These are phyloP conservation scores for Hypoxylon sp. DNA, from an alignment of 2,329 filamentous ascomycete species.

Conservation along the genomic window DNA sequence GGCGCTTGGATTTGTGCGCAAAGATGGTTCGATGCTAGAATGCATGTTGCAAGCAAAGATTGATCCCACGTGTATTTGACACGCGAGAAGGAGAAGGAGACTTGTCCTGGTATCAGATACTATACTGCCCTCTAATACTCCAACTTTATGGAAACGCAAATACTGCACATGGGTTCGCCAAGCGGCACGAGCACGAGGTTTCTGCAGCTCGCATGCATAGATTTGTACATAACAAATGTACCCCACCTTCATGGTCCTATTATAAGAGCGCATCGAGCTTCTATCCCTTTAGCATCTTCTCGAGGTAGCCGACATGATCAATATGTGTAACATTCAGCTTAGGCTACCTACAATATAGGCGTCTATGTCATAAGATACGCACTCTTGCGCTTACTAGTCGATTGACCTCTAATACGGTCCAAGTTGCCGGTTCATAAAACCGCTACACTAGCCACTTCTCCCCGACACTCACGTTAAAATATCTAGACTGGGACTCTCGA, in stretches of 20 bases:
- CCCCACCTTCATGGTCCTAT: slow-evolving; percentile 15
- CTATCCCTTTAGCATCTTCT: slow-evolving; percentile 30
- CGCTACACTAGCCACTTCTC: background rate
- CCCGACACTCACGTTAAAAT: background rate
- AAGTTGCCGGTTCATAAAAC: background rate
- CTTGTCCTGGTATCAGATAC: slow-evolving; percentile 16
- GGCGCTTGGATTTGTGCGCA: slow-evolving; percentile 6
- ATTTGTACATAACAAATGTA: slow-evolving; percentile 9
- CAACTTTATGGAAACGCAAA: background rate
- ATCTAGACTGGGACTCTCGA: background rate
- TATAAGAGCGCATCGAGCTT: slow-evolving; percentile 9
- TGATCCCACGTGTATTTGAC: slow-evolving; percentile 32
- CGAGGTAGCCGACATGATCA: slow-evolving; percentile 36
- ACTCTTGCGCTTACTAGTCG: background rate
- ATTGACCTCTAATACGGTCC: background rate
- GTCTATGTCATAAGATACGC: background rate
- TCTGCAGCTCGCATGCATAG: slow-evolving; percentile 41
- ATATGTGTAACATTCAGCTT: slow-evolving; percentile 5
- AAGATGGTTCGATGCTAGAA: slow-evolving; percentile 14
- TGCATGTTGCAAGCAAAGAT: slow-evolving; percentile 25
- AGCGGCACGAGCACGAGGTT: slow-evolving; percentile 39
- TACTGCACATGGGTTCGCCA: slow-evolving; percentile 29
- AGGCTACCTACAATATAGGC: slow-evolving; percentile 7
- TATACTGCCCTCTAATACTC: slow-evolving; percentile 5
- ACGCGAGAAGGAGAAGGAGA: slow-evolving; percentile 25